Conservation (phyloP, 2,329 filamentous ascomycete genomes). For the Aspergillus brunneoviolaceus region DNA sequence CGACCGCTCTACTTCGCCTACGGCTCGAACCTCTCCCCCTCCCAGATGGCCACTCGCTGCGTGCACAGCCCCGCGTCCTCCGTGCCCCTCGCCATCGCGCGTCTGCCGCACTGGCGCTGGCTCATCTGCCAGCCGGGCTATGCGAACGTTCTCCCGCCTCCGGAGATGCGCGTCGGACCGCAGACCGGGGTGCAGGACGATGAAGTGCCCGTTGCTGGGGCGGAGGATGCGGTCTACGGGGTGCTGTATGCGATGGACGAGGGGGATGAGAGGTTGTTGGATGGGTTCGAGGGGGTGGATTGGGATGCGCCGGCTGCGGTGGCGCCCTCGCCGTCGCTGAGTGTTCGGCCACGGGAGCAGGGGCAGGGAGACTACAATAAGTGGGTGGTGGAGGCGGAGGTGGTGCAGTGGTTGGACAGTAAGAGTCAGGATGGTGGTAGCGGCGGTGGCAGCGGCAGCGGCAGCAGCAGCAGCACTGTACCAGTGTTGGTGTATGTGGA, state of each 20-base stretch:
- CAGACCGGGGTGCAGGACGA: constrained; percentile 16
- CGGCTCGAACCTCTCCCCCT: constrained; percentile 45
- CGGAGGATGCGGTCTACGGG: constrained; percentile 36
- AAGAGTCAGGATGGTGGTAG: background rate
- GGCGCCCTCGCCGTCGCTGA: background rate
- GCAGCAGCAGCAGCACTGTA: constrained; percentile 18
- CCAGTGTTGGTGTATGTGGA: constrained; percentile 44
- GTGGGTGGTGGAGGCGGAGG: constrained; percentile 34
- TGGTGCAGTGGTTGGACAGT: constrained; percentile 34
- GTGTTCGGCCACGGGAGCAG: constrained; percentile 33
- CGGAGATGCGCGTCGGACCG: constrained; percentile 19
- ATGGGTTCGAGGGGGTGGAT: constrained; percentile 42
- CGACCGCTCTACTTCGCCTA: constrained; percentile 45
- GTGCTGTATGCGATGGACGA: constrained; percentile 43
- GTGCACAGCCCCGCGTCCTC: constrained; percentile 33
- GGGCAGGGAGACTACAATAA: constrained; percentile 39
- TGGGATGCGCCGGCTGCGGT: constrained; percentile 16
- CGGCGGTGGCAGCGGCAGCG: constrained; percentile 9
- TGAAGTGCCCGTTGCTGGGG: constrained; percentile 23
- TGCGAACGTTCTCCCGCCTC: constrained; percentile 41
- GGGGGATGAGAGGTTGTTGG: constrained; percentile 37
- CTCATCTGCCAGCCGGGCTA: constrained; percentile 44
- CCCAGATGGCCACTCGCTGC: constrained; percentile 43
- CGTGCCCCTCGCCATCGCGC: constrained; percentile 40
- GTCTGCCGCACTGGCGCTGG: constrained; percentile 41